These are phyloP conservation scores for Penicillium sp. DNA, from an alignment of 2,329 filamentous ascomycete species.

Conservation along the genomic window DNA sequence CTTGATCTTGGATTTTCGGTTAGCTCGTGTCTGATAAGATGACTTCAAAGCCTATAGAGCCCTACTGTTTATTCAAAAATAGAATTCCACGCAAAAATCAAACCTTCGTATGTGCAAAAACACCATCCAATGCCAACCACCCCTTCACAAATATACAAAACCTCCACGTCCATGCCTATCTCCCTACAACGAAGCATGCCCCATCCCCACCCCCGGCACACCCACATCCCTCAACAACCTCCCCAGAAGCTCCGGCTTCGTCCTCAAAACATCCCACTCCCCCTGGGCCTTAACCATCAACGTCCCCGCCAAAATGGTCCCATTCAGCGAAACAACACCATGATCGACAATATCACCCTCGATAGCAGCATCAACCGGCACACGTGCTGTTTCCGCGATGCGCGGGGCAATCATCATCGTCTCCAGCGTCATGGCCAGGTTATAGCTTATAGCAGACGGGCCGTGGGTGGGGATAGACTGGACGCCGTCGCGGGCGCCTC, in stretches of 20 bases:
- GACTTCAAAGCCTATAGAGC: no score
- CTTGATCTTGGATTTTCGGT: no score
- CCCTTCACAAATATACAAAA: not conserved
- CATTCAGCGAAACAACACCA: conserved; percentile 60
- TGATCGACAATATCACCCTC: conserved; percentile 38
- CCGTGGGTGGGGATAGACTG: conserved; percentile 38
- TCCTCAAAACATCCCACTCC: conserved; percentile 59
- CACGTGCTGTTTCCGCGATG: conserved; percentile 51
- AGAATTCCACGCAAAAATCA: not conserved
- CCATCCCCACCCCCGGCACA: conserved; percentile 41
- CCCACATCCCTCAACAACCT: conserved; percentile 52
- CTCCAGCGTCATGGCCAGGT: conserved; percentile 61
- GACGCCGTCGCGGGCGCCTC: conserved; percentile 9
- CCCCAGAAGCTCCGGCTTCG: conserved; percentile 50
- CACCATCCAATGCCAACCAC: not conserved
- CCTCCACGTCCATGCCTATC: no score
- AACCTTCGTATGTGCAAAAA: not conserved
- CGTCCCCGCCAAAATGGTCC: conserved; percentile 63
- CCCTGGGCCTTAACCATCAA: conserved; percentile 64
- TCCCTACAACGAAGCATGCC: conserved; percentile 8
- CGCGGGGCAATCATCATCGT: conserved; percentile 62
- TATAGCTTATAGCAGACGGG: conserved; percentile 61
- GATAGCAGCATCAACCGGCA: conserved; percentile 47
- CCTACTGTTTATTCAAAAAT: not conserved
- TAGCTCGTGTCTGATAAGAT: no score